These are phyloP conservation scores for Exophiala bonariae DNA, from an alignment of 2,329 filamentous ascomycete species.

Conservation along the genomic window DNA sequence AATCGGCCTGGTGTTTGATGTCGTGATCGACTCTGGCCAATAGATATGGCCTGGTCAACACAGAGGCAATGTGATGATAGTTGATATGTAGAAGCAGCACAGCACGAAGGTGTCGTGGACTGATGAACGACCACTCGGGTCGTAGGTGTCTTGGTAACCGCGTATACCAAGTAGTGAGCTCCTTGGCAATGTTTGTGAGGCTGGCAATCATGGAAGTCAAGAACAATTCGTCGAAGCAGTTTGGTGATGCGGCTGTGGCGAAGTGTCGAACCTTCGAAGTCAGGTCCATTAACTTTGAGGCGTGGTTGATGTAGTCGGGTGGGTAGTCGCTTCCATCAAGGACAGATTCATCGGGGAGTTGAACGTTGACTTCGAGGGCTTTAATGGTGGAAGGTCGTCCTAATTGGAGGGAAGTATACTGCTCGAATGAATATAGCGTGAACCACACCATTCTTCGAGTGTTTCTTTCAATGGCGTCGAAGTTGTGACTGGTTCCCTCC, in stretches of 20 bases:
- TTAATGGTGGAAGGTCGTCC: constrained; percentile 1
- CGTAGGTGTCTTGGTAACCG: background rate
- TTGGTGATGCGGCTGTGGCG: background rate
- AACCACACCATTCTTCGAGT: constrained; percentile 1
- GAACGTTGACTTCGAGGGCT: background rate
- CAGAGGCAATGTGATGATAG: background rate
- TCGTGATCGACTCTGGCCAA: background rate
- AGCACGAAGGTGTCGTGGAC: background rate
- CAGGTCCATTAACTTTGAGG: background rate
- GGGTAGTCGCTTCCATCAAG: background rate
- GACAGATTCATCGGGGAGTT: background rate
- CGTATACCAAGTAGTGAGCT: background rate
- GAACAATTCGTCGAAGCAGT: background rate
- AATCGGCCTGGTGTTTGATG: background rate
- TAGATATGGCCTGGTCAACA: constrained; percentile 1
- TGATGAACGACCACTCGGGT: background rate
- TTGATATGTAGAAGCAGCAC: background rate
- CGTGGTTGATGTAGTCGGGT: background rate
- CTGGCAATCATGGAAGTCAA: background rate
- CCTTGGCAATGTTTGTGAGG: background rate
- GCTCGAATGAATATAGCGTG: background rate
- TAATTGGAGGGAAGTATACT: background rate
- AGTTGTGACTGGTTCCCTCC: background rate
- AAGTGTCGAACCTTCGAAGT: background rate
- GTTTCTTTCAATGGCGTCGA: background rate